Base-by-base conservation (phyloP, 768 basidiomycete genomes). In the Lanmaoa pseudosensibilis region DNA sequence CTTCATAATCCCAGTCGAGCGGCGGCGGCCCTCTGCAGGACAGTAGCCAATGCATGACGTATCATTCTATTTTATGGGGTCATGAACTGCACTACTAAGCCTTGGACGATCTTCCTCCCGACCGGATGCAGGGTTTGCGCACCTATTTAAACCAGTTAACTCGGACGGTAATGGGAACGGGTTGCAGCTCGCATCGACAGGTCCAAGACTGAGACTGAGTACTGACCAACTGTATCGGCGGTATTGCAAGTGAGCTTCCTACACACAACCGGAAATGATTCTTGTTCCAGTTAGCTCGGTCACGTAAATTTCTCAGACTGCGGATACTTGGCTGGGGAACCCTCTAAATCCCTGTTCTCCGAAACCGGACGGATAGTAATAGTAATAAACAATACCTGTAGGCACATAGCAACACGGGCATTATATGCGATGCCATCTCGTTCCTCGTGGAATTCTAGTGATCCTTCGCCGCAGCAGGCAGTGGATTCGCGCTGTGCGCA, bases 291-390 rank as follows among this genome's bases (percentile, higher is more conserved):
- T 27, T 27, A 27, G 3, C 27, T 27, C 27, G 6, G 27, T 6
- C 27, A 27, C 6, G 25, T 27, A 27, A 27, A 27, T 27, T 6
- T 6, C 27, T 27, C 27, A 6, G 27, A 27, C 27, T 27, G 6
- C 27, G 27, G n/a, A n/a, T n/a, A 15, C 21, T 15, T 41, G 21
- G 21, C 15, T 15, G 23, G 8, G 30, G 13, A 33, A 32, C 19
- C 12, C n/a, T 32, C 27, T 27, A 27, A 27, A 27, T 6, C 27
- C 27, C 27, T 6, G 16, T 11, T 27, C 40, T 81, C 85, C 2
- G 85, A 87, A 64, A 86, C n/a, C n/a, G 83, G 36, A 87, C 86
- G 8, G 84, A 85, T 5, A 84, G 86, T 64, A 74, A 74, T 27
- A 27, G 27, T 27, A 27, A 27, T 27, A 5, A 65, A 37, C 83